Percentiles rank a stretch among this genome's conserved stretches.
Evolutionary conservation across 768 basidiomycete genomes (phyloP).

Genomic region (Russula dissimulans): DNA sequence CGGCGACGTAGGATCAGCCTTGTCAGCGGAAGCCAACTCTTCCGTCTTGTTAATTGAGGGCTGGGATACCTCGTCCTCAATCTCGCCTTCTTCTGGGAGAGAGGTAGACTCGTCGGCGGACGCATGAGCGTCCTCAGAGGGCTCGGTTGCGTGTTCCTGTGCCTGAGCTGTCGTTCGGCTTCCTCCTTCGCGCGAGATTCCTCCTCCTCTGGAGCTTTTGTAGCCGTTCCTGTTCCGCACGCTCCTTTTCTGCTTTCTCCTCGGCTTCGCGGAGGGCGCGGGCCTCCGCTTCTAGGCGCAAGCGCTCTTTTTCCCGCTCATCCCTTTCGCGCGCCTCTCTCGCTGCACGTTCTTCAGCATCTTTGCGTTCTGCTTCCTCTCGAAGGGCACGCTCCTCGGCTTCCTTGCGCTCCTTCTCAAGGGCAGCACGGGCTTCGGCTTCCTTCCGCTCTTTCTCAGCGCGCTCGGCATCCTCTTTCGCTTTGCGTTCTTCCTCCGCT

Average conservation of each 20-base stretch:
- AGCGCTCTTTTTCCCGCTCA: slow-evolving; percentile 21
- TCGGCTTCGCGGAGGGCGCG: slow-evolving; percentile 27
- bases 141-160: slow-evolving; percentile 32
- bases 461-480: slow-evolving; percentile 36
- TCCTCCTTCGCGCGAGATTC: slow-evolving; percentile 19
- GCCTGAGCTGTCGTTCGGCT: slow-evolving; percentile 27
- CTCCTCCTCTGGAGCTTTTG: slow-evolving; percentile 22
- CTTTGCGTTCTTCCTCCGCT: slow-evolving; percentile 30
- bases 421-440: slow-evolving; percentile 18
- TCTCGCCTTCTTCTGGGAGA: slow-evolving; percentile 39
- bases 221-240: slow-evolving; percentile 31
- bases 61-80: slow-evolving; percentile 32
- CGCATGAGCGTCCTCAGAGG: slow-evolving; percentile 33
- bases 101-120: slow-evolving; percentile 26
- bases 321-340: slow-evolving; percentile 21
- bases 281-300: slow-evolving; percentile 6
- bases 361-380: slow-evolving; percentile 34
- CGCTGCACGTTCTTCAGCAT: slow-evolving; percentile 31
- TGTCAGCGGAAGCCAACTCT: neutral
- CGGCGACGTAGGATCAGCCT: slow-evolving; percentile 19
- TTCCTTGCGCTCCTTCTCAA: slow-evolving; percentile 26
- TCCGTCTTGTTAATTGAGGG: slow-evolving; percentile 19
- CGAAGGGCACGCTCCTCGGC: slow-evolving; percentile 28
- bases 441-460: slow-evolving; percentile 27
- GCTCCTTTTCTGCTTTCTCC: slow-evolving; percentile 36